A percentile compares a stretch with the other conserved stretches of the same genome.
Evolutionary conservation across 2,329 filamentous ascomycete genomes (phyloP).

Genomic region (Cladophialophora yegresii): DNA sequence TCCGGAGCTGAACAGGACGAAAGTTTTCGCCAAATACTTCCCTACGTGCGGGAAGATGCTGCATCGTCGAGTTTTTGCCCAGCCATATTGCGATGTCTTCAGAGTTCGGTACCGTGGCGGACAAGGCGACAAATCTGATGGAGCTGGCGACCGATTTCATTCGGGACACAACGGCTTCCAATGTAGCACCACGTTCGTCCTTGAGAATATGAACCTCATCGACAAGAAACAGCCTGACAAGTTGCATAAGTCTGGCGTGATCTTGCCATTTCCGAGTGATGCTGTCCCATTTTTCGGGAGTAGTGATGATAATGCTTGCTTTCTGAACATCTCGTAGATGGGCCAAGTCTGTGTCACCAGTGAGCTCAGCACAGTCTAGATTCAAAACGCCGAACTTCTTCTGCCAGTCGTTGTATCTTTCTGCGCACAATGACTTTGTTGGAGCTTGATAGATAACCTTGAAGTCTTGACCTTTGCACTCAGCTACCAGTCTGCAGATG

Average conservation of each 20-base stretch:
- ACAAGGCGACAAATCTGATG: conserved; percentile 77
- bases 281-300: conserved; percentile 89
- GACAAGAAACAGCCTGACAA: conserved; percentile 78
- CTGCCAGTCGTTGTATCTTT: conserved; percentile 75
- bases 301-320: conserved; percentile 81
- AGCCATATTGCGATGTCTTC: conserved; percentile 79
- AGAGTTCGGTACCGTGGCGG: conserved; percentile 81
- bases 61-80: conserved; percentile 63
- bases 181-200: conserved; percentile 72
- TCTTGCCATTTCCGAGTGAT: conserved; percentile 86
- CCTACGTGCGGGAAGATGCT: conserved; percentile 63
- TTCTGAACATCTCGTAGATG: conserved; percentile 69
- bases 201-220: conserved; percentile 88
- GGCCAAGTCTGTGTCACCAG: conserved; percentile 71
- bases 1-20: conserved; percentile 73
- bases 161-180: conserved; percentile 81
- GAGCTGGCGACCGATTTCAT: conserved; percentile 79
- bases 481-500: conserved; percentile 69
- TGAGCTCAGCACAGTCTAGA: conserved; percentile 73
- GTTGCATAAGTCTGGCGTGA: conserved; percentile 69
- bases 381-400: conserved; percentile 69
- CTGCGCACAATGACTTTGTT: conserved; percentile 78
- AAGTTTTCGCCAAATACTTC: conserved; percentile 79
- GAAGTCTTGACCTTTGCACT: conserved; percentile 61
- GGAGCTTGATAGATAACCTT: conserved; percentile 86